Evolutionary conservation across 306 rosid genomes (phyloP).

Genomic region (Abrus precatorius): DNA sequence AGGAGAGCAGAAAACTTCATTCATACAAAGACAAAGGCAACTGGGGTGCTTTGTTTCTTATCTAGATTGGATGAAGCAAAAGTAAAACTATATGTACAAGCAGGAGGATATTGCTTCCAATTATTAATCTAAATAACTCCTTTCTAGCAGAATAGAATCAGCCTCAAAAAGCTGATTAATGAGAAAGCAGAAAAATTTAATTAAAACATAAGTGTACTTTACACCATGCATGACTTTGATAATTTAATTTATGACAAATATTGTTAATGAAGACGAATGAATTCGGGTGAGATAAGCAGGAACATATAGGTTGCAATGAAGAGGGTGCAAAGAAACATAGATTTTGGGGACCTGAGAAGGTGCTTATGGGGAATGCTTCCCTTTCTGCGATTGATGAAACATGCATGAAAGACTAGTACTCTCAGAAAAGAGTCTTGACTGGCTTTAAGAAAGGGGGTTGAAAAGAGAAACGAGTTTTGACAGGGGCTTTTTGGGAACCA

Average conservation of each 20-base stretch:
- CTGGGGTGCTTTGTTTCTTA: constrained; percentile 4
- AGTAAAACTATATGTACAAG: constrained; percentile 7
- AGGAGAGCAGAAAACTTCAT: constrained; percentile 4
- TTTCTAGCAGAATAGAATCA: constrained; percentile 8
- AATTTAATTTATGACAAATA: background rate
- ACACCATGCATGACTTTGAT: constrained; percentile 7
- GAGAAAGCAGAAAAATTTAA: background rate
- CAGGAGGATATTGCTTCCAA: constrained; percentile 2
- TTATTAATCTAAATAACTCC: background rate
- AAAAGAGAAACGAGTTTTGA: constrained; percentile 44
- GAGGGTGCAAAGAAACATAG: constrained; percentile 4
- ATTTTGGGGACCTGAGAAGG: constrained; percentile 39
- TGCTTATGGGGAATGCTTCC: constrained; percentile 32
- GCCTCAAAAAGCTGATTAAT: background rate
- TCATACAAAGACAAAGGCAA: background rate
- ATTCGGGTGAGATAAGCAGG: background rate
- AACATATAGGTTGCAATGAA: background rate
- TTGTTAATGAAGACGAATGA: background rate
- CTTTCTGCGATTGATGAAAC: constrained; percentile 45
- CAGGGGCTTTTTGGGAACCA: constrained; percentile 42
- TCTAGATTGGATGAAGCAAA: background rate
- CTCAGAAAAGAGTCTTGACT: constrained; percentile 36
- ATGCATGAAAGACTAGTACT: constrained; percentile 31
- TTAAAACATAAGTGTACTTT: background rate
- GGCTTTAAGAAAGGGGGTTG: constrained; percentile 57